Conservation (phyloP, 2,329 filamentous ascomycete genomes). For the Thelonectria olida region DNA sequence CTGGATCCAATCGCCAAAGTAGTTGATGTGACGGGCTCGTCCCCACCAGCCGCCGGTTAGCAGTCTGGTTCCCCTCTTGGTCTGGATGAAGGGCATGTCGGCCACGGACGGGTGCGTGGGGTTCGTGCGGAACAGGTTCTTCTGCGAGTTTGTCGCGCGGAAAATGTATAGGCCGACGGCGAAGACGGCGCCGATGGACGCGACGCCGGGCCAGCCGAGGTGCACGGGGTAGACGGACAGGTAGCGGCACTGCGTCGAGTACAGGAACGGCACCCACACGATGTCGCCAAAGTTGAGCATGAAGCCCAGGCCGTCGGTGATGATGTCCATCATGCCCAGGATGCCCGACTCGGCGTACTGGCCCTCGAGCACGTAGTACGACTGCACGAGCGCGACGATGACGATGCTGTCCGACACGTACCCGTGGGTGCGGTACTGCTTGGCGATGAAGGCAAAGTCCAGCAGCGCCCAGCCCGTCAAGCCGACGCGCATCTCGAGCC, state of each 20-base stretch:
- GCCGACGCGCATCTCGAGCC: slow-evolving; percentile 86
- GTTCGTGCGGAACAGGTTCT: slow-evolving; percentile 90
- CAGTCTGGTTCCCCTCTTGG: slow-evolving; percentile 79
- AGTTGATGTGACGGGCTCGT: slow-evolving; percentile 88
- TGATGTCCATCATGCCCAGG: slow-evolving; percentile 91
- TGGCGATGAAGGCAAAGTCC: slow-evolving; percentile 82
- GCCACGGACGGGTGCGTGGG: slow-evolving; percentile 79
- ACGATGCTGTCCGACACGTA: slow-evolving; percentile 85
- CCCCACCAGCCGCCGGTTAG: slow-evolving; percentile 93
- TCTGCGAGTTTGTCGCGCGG: slow-evolving; percentile 87
- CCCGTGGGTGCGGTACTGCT: slow-evolving; percentile 85
- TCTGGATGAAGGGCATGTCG: slow-evolving; percentile 85
- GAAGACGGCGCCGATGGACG: slow-evolving; percentile 71
- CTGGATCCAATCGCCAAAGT: slow-evolving; percentile 92
- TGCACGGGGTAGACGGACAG: slow-evolving; percentile 81
- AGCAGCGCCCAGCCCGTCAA: slow-evolving; percentile 86
- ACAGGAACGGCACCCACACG: slow-evolving; percentile 89
- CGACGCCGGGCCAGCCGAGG: slow-evolving; percentile 72
- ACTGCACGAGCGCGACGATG: slow-evolving; percentile 78
- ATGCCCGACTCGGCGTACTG: slow-evolving; percentile 87
- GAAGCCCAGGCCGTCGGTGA: slow-evolving; percentile 87
- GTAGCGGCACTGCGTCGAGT: slow-evolving; percentile 83
- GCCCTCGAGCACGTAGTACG: slow-evolving; percentile 82
- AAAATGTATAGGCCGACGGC: slow-evolving; percentile 83
- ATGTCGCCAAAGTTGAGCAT: slow-evolving; percentile 93